phyloP scores from a whole-genome alignment of 2,329 filamentous ascomycete species.

The Mycosphaerella arachidis region DNA sequence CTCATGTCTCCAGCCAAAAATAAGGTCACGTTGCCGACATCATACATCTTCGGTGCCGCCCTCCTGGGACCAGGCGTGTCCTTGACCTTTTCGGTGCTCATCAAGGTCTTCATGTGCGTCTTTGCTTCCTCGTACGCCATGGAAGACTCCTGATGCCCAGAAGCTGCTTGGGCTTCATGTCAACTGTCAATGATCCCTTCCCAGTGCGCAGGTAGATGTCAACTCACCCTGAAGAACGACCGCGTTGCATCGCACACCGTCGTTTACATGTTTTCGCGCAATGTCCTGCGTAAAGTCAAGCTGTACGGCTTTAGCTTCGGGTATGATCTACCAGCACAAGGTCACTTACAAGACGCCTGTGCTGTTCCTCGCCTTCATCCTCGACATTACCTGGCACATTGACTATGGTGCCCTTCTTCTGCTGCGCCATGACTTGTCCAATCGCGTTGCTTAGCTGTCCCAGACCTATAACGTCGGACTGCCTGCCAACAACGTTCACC shows the following conservation, averaged over 20 bases:
- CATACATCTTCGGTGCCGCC: slow-evolving; percentile 12
- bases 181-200: not conserved
- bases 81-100: slow-evolving; percentile 15
- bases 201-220: no score
- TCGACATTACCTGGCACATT: slow-evolving; percentile 8
- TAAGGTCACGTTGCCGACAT: slow-evolving; percentile 16
- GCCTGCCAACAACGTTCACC: slow-evolving; percentile 11
- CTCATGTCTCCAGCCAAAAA: slow-evolving; percentile 22
- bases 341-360: not conserved
- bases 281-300: slow-evolving; percentile 6
- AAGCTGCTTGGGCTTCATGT: not conserved
- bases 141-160: not conserved
- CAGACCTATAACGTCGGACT: slow-evolving; percentile 3
- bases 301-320: not conserved
- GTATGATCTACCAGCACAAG: not conserved
- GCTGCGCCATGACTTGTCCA: slow-evolving; percentile 11
- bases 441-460: slow-evolving; percentile 4
- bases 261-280: not conserved
- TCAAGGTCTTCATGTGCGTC: slow-evolving; percentile 18
- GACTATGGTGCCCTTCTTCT: slow-evolving; percentile 15
- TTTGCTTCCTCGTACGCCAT: slow-evolving; percentile 16
- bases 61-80: slow-evolving; percentile 6
- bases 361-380: not conserved
- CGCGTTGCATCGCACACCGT: slow-evolving; percentile 9
- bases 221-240: slow-evolving; percentile 8